Percentiles rank a stretch among this genome's conserved stretches.
phyloP scores from a whole-genome alignment of 768 basidiomycete species.

The Saitozyma sp. region DNA sequence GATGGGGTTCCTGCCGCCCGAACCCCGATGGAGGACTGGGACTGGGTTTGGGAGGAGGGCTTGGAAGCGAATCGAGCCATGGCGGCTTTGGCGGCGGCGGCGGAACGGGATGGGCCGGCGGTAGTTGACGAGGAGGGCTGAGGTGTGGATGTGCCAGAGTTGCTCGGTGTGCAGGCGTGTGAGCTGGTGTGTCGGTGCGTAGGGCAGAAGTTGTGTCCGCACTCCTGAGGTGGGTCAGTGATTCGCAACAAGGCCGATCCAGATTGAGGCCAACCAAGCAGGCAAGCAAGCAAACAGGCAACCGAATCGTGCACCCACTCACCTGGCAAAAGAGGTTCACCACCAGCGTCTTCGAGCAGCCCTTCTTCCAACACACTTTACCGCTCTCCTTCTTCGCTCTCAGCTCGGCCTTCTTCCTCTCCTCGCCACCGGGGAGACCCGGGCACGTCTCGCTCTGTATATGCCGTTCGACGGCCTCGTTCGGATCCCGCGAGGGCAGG shows the following conservation, averaged over 20 bases:
- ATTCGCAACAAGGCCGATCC: conserved; percentile 1
- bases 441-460: conserved; percentile 38
- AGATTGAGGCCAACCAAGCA: background rate
- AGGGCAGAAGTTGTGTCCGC: conserved; percentile 46
- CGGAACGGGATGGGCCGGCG: conserved; percentile 1
- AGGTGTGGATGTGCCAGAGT: conserved; percentile 21
- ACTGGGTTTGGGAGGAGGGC: conserved; percentile 7
- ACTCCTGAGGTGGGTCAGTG: conserved; percentile 23
- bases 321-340: conserved; percentile 50
- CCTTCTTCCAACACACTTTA: conserved; percentile 47
- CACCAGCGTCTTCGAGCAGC: conserved; percentile 45
- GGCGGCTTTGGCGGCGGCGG: conserved; percentile 10
- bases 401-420: conserved; percentile 38
- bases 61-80: conserved; percentile 9
- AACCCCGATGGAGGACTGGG: background rate
- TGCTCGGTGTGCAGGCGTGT: conserved; percentile 34
- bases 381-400: conserved; percentile 43
- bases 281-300: background rate
- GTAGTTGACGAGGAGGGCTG: conserved; percentile 12
- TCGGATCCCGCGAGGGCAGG: conserved; percentile 28
- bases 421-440: conserved; percentile 41
- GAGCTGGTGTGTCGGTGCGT: conserved; percentile 46
- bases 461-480: conserved; percentile 46
- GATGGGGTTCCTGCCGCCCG: too few relatives aligned
- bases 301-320: conserved; percentile 11